phyloP scores from a whole-genome alignment of 805 yeast species.

The Yarrowia sp. region DNA sequence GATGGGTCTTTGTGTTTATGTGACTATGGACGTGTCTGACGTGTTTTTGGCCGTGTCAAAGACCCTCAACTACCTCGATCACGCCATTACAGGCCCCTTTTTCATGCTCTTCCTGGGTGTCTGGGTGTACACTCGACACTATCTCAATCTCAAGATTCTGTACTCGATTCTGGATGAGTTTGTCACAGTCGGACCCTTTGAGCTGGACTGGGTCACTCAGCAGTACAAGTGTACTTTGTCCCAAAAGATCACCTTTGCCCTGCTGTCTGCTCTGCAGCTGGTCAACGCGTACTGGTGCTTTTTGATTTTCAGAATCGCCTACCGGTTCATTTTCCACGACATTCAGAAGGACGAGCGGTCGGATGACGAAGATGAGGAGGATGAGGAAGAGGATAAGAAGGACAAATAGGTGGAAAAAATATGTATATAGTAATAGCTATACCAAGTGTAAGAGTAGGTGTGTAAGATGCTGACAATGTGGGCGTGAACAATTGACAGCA shows the following conservation, averaged over 20 bases:
- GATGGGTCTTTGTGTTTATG: conserved; percentile 87
- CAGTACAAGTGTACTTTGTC: conserved; percentile 97
- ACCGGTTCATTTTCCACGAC: conserved; percentile 60
- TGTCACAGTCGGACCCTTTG: conserved; percentile 76
- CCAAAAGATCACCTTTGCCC: conserved; percentile 78
- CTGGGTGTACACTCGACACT: conserved; percentile 92
- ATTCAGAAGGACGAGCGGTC: conserved; percentile 78
- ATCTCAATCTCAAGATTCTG: conserved; percentile 71
- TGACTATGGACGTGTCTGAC: conserved; percentile 96
- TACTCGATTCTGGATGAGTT: conserved; percentile 66
- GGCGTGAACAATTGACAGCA: no score
- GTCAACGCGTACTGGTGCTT: conserved; percentile 88
- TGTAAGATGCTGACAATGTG: no score
- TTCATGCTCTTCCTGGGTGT: conserved; percentile 63
- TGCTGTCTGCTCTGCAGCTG: conserved; percentile 76
- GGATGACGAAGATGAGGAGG: conserved; percentile 70
- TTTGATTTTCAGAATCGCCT: conserved; percentile 73
- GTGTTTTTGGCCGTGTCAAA: conserved; percentile 81
- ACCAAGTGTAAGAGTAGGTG: no score
- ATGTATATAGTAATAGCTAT: conserved; percentile 8
- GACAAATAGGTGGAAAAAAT: not conserved
- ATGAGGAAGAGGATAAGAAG: conserved; percentile 40
- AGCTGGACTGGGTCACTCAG: conserved; percentile 79
- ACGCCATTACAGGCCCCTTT: conserved; percentile 59
- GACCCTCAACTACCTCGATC: conserved; percentile 80